Percentiles rank a stretch among this genome's conserved stretches.
Evolutionary conservation across 2,329 filamentous ascomycete species (phyloP).

Genomic region (Penicillium sp.): DNA sequence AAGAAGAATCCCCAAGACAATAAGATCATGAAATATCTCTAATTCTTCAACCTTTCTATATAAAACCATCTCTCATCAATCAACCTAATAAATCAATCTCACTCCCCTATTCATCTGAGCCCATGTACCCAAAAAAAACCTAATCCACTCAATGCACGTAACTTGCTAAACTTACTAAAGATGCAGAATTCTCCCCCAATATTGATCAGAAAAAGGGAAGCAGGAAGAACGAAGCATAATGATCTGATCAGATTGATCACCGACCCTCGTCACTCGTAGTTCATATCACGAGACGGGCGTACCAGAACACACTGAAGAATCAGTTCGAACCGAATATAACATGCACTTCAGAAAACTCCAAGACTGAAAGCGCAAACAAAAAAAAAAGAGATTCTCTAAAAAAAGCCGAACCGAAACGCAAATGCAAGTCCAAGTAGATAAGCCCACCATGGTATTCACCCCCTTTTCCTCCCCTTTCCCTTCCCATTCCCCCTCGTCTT

Average conservation of each 20-base stretch:
- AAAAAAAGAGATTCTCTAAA: neutral
- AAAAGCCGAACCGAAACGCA: too few species aligned
- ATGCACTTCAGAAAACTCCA: neutral
- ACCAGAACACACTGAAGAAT: too few species aligned
- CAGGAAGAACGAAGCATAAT: neutral
- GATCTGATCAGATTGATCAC: neutral
- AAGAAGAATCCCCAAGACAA: too few species aligned
- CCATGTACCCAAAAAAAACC: neutral
- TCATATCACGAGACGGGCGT: conserved; percentile 12
- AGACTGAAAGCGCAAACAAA: neutral
- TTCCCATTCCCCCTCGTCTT: conserved; percentile 45
- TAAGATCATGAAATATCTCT: too few species aligned
- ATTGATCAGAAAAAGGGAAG: neutral
- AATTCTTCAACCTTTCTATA: neutral
- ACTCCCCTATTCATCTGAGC: neutral
- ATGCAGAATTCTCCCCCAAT: neutral
- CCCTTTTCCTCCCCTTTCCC: conserved; percentile 38
- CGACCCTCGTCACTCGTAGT: neutral
- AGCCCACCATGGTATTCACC: conserved; percentile 6
- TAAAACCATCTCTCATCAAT: neutral
- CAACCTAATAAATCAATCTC: neutral
- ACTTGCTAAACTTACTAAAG: neutral
- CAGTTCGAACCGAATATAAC: too few species aligned
- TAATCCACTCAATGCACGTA: neutral
- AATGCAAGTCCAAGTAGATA: too few species aligned